Evolutionary conservation across 202 grass and related monocot genomes (phyloP), one percentile per base, ranked within the genome.

Genomic region (Saccharum hybrid): DNA sequence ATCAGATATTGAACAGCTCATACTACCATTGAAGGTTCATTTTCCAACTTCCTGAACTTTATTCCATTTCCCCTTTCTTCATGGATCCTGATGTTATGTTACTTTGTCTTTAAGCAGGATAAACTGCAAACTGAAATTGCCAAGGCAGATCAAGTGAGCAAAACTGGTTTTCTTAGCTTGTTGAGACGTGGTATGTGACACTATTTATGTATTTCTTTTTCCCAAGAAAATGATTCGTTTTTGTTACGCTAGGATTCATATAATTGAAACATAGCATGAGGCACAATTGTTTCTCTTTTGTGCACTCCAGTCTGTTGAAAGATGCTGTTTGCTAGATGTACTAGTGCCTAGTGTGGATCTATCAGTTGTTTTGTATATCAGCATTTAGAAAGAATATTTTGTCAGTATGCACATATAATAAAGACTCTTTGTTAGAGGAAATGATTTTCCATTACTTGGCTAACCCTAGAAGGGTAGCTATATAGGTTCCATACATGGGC

Each of bases 1-100:
- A 68, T 86, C 61, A 51, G 92, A 94, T 82, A 90, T 94, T 62
- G 92, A 94, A 87, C 74, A 84, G 66, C 57, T 94, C 82, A 90
- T 94, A 71, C 48, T 90, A 68, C 87, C 87, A 90, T 83, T 76
- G 21, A 94, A 94, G 90, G 92, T 94, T 71, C 56, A 51, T 34
- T 80, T 22, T 26, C 18, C 42, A 81, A 64, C 18, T 23, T 1
- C 74, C 42, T 79, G 21, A 43, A 40, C 33, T 82, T 28, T 68
- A 30, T 40, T 30, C 54, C 79, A 36, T 85, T 81, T 71, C 61
- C 63, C 68, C 36, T 89, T 36, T 80, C 66, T 33, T 79, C 11
- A 42, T 22, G 61, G 37, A 2, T 43, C 59, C 63, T 83, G 74
- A 86, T 64, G 10, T 69, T 54, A 79, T 87, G 43, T 70, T 62